These are phyloP conservation scores for Leucocoprinus sp. DNA, from an alignment of 768 basidiomycete species.

Conservation along the genomic window DNA sequence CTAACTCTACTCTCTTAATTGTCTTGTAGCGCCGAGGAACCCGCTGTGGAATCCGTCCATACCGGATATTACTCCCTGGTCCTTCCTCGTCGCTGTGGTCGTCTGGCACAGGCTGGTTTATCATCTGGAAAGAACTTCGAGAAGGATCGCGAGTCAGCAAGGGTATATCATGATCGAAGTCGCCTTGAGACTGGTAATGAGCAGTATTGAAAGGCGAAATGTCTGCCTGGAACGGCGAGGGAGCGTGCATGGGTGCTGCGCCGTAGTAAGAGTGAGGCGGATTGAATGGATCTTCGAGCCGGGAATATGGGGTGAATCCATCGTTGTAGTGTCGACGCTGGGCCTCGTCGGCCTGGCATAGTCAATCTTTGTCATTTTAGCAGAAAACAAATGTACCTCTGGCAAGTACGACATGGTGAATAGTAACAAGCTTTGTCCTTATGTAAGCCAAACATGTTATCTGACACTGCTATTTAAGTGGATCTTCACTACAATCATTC, in stretches of 20 bases:
- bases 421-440: neutral
- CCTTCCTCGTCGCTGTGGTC: slow-evolving; percentile 29
- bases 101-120: slow-evolving; percentile 29
- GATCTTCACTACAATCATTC: too few relatives aligned
- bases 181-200: slow-evolving; percentile 11
- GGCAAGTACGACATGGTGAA: slow-evolving; percentile 27
- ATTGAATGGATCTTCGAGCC: slow-evolving; percentile 33
- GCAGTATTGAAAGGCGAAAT: slow-evolving; percentile 1
- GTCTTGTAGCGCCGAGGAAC: slow-evolving; percentile 90
- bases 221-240: slow-evolving; percentile 16
- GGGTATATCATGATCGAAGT: slow-evolving; percentile 63
- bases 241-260: slow-evolving; percentile 6
- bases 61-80: slow-evolving; percentile 59
- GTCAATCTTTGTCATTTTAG: neutral
- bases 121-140: slow-evolving; percentile 13
- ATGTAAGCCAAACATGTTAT: too few relatives aligned
- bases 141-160: slow-evolving; percentile 44
- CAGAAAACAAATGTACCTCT: slow-evolving; percentile 17
- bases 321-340: slow-evolving; percentile 61
- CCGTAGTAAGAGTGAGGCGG: too few relatives aligned
- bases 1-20: slow-evolving; percentile 82
- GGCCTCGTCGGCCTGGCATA: slow-evolving; percentile 52
- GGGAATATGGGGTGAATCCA: slow-evolving; percentile 47
- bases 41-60: slow-evolving; percentile 86
- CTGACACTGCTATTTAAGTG: too few relatives aligned